Evolutionary conservation across 2,329 filamentous ascomycete species (phyloP), one percentile per base, ranked within the genome.

Genomic region (Dothidotthia symphoricarpi): DNA sequence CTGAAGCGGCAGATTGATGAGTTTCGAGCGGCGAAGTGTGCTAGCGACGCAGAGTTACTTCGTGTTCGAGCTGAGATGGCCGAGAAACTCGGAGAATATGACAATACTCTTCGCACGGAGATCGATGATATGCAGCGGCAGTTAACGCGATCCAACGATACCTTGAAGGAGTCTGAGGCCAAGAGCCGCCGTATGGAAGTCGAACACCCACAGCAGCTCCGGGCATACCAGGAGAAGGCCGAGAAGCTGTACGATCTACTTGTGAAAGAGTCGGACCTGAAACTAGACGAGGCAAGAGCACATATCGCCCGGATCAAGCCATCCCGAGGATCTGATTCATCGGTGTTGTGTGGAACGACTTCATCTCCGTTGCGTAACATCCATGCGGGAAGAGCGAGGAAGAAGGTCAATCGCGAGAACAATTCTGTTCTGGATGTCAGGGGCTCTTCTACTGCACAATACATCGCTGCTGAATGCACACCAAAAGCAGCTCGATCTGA

Each of bases 331-430:
- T 22, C 11, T 6, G 26, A 36, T 3, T 28, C n/a, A 15, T 12
- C 16, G 9, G 7, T 14, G n/a, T n/a, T n/a, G n/a, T n/a, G n/a
- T n/a, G n/a, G n/a, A 28, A 14, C 4, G 22, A n/a, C 14, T 5
- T 28, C 25, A 8, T 31, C 16, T 19, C 27, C 24, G 31, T 26
- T 13, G 13, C 48, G 28, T n/a, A 41, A 28, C 17, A 17, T 17
- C 16, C 35, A 16, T 10, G 12, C 9, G 9, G 31, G 11, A 4
- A 57, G 33, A 9, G 16, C 24, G 1, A 52, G 46, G 32, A 61
- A 53, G 40, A 59, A 51, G 19, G 43, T 57, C 15, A 43, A 45
- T 22, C 48, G 57, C 7, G 38, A 49, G 9, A 53, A 50, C 13
- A 36, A 42, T 6, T 48, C 49, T 2, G 34, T 49, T 10, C 28